A percentile compares a stretch with the other conserved stretches of the same genome.
These are phyloP conservation scores for Talaromyces sp. DNA, from an alignment of 2,329 filamentous ascomycete genomes.

Conservation along the genomic window DNA sequence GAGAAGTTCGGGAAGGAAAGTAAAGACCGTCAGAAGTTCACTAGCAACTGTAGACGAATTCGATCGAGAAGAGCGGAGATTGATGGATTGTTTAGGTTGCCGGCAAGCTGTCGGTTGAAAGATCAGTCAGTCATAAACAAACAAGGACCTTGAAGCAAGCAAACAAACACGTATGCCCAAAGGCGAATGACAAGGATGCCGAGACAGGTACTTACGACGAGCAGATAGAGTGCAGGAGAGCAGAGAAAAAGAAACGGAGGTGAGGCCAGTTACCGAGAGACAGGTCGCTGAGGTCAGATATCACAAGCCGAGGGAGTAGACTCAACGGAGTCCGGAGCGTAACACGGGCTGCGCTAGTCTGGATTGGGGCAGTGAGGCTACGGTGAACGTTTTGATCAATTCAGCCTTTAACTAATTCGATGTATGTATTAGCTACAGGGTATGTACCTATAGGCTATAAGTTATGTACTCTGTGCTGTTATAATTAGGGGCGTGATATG, in stretches of 20 bases:
- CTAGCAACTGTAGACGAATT: not conserved
- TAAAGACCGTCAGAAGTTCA: not conserved
- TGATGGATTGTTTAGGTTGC: not conserved
- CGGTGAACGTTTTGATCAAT: slow-evolving; percentile 4
- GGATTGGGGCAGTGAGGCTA: not conserved
- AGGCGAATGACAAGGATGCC: not conserved
- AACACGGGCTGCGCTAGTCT: not conserved
- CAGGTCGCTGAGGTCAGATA: not conserved
- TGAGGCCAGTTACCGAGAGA: not conserved
- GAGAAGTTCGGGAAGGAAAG: slow-evolving; percentile 4
- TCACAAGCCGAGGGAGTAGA: slow-evolving; percentile 9
- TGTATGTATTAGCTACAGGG: no score
- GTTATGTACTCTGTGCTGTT: no score
- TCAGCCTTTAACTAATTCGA: not conserved
- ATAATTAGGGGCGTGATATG: no score
- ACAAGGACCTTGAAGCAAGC: not conserved
- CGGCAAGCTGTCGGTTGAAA: not conserved
- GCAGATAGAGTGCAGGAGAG: not conserved
- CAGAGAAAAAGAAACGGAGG: not conserved
- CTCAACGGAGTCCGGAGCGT: slow-evolving; percentile 1
- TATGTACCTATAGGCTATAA: not conserved
- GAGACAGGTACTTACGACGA: not conserved
- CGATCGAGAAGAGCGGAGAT: not conserved
- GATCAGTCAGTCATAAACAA: not conserved
- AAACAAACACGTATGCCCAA: not conserved